Evolutionary conservation across 2,329 filamentous ascomycete species (phyloP).

Genomic region (Fusarium cyanostomum): DNA sequence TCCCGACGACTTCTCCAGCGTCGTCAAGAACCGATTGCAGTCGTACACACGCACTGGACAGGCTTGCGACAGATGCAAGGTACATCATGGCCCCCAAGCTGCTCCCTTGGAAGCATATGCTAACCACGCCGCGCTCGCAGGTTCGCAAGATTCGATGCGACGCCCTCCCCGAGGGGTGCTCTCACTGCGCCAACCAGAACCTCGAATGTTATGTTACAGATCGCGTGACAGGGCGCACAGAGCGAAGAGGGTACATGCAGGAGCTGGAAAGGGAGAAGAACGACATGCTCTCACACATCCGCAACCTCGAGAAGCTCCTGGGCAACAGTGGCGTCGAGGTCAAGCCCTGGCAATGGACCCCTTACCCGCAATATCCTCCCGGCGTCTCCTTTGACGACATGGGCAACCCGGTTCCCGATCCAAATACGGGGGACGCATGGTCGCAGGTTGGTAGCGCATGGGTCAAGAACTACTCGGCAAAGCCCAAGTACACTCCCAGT

Average conservation of each 20-base stretch:
- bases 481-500: constrained; percentile 32
- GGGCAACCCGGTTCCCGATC: constrained; percentile 36
- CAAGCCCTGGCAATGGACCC: constrained; percentile 56
- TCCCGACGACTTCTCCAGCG: constrained; percentile 62
- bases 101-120: not conserved
- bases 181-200: constrained; percentile 79
- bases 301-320: constrained; percentile 74
- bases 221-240: constrained; percentile 83
- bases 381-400: constrained; percentile 41
- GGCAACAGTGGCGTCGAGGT: constrained; percentile 69
- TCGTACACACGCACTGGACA: constrained; percentile 76
- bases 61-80: constrained; percentile 90
- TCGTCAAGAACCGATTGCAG: constrained; percentile 65
- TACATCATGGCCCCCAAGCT: constrained; percentile 49
- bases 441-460: constrained; percentile 46
- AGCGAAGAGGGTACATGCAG: constrained; percentile 80
- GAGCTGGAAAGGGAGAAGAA: constrained; percentile 77
- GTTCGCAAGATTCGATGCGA: constrained; percentile 90
- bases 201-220: constrained; percentile 87
- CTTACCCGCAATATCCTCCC: constrained; percentile 44
- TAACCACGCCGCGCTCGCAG: constrained; percentile 52
- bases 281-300: constrained; percentile 72
- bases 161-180: constrained; percentile 80
- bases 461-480: constrained; percentile 47
- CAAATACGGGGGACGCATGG: constrained; percentile 45